Evolutionary conservation across 1,284 basidiomycete species (phyloP).

Genomic region (Fomitopsis palustris): DNA sequence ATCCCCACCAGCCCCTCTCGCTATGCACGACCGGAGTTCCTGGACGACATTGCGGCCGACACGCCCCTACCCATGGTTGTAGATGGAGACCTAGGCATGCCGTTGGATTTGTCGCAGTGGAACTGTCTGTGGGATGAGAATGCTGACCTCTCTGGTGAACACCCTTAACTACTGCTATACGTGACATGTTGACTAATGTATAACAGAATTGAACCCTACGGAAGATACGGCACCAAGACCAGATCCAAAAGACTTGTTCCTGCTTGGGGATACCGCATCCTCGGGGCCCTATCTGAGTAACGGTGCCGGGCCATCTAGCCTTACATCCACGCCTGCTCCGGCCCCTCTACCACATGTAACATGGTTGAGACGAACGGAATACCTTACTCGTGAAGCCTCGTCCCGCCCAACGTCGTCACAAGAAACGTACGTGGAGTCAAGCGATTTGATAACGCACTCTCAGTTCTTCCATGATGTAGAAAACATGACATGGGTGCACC

Average conservation of each 20-base stretch:
- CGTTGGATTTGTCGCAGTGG: constrained; percentile 80
- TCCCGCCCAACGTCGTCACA: constrained; percentile 42
- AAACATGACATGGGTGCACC: constrained; percentile 46
- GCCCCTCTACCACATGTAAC: constrained; percentile 54
- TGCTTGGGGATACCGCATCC: constrained; percentile 57
- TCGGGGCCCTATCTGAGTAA: constrained; percentile 35
- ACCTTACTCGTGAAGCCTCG: constrained; percentile 67
- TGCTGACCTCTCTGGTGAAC: constrained; percentile 64
- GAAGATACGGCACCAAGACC: constrained; percentile 54
- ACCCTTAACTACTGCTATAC: background rate
- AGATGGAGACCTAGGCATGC: constrained; percentile 94
- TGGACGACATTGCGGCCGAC: constrained; percentile 76
- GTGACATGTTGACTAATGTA: background rate
- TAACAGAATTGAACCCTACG: constrained; percentile 65
- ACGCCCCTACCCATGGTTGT: constrained; percentile 89
- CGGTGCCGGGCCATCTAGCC: constrained; percentile 32
- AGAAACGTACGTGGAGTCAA: constrained; percentile 48
- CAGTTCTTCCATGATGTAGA: constrained; percentile 23
- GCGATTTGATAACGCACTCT: background rate
- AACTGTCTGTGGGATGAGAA: constrained; percentile 81
- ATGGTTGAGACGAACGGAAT: constrained; percentile 89
- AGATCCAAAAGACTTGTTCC: constrained; percentile 70
- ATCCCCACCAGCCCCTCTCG: constrained; percentile 84
- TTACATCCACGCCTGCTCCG: constrained; percentile 35
- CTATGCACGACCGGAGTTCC: constrained; percentile 82